These are phyloP conservation scores for Plasmodium reichenowi DNA, from an alignment of 169 alveolate genomes.

Conservation along the genomic window DNA sequence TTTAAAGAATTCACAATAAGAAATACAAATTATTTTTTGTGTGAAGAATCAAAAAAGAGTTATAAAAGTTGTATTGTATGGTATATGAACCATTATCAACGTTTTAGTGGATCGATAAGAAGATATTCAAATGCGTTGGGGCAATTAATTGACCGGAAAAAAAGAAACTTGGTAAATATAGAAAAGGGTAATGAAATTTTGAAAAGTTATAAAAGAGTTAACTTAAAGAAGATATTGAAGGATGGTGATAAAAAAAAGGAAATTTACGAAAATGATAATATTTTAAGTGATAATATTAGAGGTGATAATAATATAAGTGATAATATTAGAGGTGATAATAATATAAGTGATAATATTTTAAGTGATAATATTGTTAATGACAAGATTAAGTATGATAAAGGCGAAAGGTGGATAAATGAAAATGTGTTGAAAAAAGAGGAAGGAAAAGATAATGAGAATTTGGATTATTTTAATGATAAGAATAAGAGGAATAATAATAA, in stretches of 20 bases:
- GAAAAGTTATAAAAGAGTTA: constrained; percentile 53
- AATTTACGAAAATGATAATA: not conserved
- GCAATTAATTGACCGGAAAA: constrained; percentile 30
- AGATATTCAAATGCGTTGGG: constrained; percentile 5
- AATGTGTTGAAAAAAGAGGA: not conserved
- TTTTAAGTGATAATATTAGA: not conserved
- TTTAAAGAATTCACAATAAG: constrained; percentile 26
- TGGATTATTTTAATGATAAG: too few species aligned
- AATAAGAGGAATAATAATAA: too few species aligned
- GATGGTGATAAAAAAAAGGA: not conserved
- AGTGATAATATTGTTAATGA: not conserved
- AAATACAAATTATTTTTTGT: not conserved
- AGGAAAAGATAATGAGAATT: not conserved
- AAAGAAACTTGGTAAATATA: constrained; percentile 17
- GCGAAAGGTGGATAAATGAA: not conserved
- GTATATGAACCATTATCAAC: too few species aligned
- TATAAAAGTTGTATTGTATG: too few species aligned
- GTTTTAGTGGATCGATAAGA: too few species aligned
- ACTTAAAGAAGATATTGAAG: constrained; percentile 65
- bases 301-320: not conserved
- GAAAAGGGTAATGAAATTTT: constrained; percentile 13
- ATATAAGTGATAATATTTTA: not conserved
- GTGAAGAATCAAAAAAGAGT: too few species aligned
- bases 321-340: not conserved
- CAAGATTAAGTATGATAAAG: not conserved